A percentile compares a stretch with the other conserved stretches of the same genome.
Conservation (phyloP, 2,329 filamentous ascomycete genomes). For the Rugonectria rugulosa region DNA sequence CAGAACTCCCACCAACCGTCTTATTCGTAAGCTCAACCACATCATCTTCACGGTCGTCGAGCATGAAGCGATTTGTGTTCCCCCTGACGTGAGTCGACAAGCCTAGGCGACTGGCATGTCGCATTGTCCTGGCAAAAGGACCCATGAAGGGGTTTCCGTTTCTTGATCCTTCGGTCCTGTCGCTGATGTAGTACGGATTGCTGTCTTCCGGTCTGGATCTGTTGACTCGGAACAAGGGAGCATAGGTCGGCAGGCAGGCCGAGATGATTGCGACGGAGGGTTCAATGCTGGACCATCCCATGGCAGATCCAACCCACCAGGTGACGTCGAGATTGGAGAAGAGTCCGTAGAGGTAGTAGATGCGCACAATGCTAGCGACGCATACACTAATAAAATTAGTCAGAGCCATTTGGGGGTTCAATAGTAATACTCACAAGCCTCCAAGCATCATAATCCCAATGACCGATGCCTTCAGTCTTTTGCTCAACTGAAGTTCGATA, state of each 20-base stretch:
- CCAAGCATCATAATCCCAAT: constrained; percentile 24
- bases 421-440: constrained; percentile 19
- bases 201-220: background rate
- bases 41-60: background rate
- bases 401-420: background rate
- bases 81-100: background rate
- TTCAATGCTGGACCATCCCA: constrained; percentile 25
- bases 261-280: constrained; percentile 24
- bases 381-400: constrained; percentile 15
- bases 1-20: background rate
- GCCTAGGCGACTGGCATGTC: background rate
- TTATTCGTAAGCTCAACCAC: background rate
- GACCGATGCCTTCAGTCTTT: constrained; percentile 12
- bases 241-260: constrained; percentile 25
- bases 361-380: constrained; percentile 23
- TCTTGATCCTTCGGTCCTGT: background rate
- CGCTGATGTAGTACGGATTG: constrained; percentile 5
- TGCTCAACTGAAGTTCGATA: constrained; percentile 16
- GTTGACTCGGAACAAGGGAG: constrained; percentile 20
- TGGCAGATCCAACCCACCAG: constrained; percentile 19
- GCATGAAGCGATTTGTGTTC: background rate
- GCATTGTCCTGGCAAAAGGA: background rate
- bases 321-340: constrained; percentile 10
- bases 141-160: background rate
- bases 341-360: constrained; percentile 21